Evolutionary conservation across 148 eudicot genomes (phyloP).

Genomic region (Rhododendron ferrugineum): DNA sequence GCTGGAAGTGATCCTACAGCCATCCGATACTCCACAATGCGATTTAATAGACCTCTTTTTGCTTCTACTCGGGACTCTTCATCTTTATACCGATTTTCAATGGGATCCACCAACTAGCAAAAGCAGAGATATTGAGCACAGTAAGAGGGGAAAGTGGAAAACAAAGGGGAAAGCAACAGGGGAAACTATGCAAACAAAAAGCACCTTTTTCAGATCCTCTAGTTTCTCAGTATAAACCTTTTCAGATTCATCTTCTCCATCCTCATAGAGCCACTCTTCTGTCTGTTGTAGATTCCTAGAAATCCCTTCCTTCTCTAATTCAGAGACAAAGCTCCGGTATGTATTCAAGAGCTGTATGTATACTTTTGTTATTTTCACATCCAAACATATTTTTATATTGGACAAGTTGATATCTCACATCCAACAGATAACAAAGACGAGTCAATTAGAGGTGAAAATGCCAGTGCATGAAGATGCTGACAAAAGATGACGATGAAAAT

Average conservation of each 20-base stretch:
- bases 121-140: constrained; percentile 12
- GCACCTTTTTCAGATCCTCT: constrained; percentile 65
- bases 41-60: constrained; percentile 33
- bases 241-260: constrained; percentile 89
- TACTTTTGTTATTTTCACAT: constrained; percentile 6
- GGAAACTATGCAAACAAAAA: constrained; percentile 3
- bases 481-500: neutral
- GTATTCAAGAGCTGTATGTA: constrained; percentile 52
- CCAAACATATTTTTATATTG: neutral
- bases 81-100: constrained; percentile 70
- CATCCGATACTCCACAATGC: constrained; percentile 38
- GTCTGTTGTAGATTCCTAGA: constrained; percentile 59
- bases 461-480: neutral
- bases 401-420: neutral
- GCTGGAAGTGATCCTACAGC: constrained; percentile 43
- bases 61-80: constrained; percentile 64
- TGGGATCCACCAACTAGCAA: constrained; percentile 69
- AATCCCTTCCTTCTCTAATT: constrained; percentile 59
- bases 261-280: constrained; percentile 97
- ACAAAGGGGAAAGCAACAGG: neutral
- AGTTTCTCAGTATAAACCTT: constrained; percentile 54
- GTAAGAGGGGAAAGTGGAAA: neutral
- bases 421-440: neutral
- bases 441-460: constrained; percentile 9
- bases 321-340: constrained; percentile 65